Conservation (phyloP, 75 land plant species). For the Azolla pinnata region DNA sequence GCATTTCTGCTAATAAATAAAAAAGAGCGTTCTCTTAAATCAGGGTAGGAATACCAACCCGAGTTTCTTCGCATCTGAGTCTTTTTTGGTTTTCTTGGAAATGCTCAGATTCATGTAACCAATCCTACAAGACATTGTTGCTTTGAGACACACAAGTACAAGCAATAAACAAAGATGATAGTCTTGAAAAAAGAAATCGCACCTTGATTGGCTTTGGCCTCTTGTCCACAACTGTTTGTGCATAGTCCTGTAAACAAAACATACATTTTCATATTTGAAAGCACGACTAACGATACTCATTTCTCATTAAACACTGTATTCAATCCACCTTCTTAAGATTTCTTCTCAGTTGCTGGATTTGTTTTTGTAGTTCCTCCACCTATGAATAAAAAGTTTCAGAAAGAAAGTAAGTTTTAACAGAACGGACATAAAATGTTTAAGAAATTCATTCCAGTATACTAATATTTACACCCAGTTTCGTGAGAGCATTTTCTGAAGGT, state of each 20-base stretch:
- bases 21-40: too few relatives aligned
- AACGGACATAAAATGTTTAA: too few relatives aligned
- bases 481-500: too few relatives aligned
- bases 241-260: constrained; percentile 2
- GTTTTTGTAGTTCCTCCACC: constrained; percentile 5
- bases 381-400: too few relatives aligned
- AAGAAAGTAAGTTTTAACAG: neutral
- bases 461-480: too few relatives aligned
- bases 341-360: constrained; percentile 4
- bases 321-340: constrained; percentile 5
- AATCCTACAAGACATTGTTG: neutral
- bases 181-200: neutral
- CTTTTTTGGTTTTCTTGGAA: neutral
- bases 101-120: constrained; percentile 5
- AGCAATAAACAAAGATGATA: neutral
- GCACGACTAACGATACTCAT: neutral
- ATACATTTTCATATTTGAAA: neutral
- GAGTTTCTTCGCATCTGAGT: neutral
- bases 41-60: too few relatives aligned
- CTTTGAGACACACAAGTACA: neutral
- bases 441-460: too few relatives aligned
- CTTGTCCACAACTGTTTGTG: neutral
- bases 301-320: too few relatives aligned
- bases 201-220: constrained; percentile 7
- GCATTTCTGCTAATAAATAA: too few relatives aligned